Evolutionary conservation across 257 asterid genomes (phyloP).

Genomic region (Verbena officinalis): DNA sequence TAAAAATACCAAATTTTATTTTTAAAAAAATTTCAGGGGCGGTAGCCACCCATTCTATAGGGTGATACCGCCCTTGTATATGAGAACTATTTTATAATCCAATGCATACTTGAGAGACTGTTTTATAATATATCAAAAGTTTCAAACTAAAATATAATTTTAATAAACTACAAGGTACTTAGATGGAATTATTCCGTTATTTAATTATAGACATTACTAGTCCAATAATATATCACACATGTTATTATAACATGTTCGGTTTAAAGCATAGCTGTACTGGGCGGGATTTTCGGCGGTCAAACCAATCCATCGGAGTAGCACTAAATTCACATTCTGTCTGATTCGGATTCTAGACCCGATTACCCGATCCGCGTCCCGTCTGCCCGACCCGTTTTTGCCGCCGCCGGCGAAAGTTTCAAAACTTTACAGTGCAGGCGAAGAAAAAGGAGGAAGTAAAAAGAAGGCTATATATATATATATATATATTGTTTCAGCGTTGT

Average conservation of each 20-base stretch:
- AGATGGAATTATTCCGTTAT: no score
- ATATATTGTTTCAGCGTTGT: neutral
- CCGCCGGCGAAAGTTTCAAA: slow-evolving; percentile 11
- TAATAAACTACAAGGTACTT: no score
- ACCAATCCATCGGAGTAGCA: slow-evolving; percentile 25
- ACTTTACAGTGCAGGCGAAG: neutral
- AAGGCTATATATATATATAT: neutral
- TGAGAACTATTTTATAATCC: no score
- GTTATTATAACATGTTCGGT: slow-evolving; percentile 5
- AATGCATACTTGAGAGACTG: no score
- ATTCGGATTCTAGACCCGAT: slow-evolving; percentile 11
- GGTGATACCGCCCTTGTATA: no score
- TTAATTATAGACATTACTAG: neutral
- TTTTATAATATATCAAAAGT: no score
- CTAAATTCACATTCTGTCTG: slow-evolving; percentile 13
- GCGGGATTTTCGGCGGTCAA: slow-evolving; percentile 53
- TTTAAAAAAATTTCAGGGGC: no score
- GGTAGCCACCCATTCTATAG: no score
- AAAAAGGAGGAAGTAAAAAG: neutral
- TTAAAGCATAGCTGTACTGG: slow-evolving; percentile 39
- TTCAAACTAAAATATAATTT: no score
- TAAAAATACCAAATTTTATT: no score
- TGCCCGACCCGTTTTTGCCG: neutral
- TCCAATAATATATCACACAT: neutral
- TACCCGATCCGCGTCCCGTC: slow-evolving; percentile 5